Evolutionary conservation across 345 rosid species (phyloP), one percentile per base, ranked within the genome.

Genomic region (Corymbia maculata): DNA sequence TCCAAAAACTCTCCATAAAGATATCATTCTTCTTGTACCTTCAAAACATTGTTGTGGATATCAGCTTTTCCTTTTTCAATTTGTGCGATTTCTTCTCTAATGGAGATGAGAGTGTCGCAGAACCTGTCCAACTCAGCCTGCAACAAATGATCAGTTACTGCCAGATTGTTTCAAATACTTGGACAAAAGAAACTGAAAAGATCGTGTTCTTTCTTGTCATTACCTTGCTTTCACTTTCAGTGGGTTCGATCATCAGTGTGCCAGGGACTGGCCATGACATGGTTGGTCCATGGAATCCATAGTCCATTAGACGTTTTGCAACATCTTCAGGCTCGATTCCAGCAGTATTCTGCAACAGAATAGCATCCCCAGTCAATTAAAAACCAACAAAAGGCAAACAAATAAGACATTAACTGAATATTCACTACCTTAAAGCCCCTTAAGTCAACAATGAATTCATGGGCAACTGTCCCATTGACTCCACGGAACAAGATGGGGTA

Each of bases 191-290:
- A 64, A 84, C 85, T 8, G 52, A 70, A 87, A 87, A 52, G n/a
- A 70, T 55, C 22, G 79, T 51, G 36, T 44, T 87, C 32, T 3
- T 51, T 50, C 15, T 59, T 28, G 84, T 88, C 28, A 6, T 50
- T 93, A 96, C 99, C 98, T 96, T 98, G 98, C 99, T 96, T 96
- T 98, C 99, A 93, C 99, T 98, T 93, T 98, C 99, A 80, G 99
- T 98, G 13, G 99, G 99, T 90, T 98, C 99, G 85, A 98, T 94
- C 99, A 97, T 97, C 87, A 97, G 99, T 13, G 99, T 98, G 89
- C 99, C 98, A 4, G 99, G 97, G 90, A 98, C 99, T 79, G 99
- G 99, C 97, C 98, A 98, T 49, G 99, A 96, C 99, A 98, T 97
- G 90, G 99, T 98, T 51, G 99, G 99, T 86, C 82, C 99, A 92